These are phyloP conservation scores for Prunus salicina DNA, from an alignment of 306 rosid genomes.

Conservation along the genomic window DNA sequence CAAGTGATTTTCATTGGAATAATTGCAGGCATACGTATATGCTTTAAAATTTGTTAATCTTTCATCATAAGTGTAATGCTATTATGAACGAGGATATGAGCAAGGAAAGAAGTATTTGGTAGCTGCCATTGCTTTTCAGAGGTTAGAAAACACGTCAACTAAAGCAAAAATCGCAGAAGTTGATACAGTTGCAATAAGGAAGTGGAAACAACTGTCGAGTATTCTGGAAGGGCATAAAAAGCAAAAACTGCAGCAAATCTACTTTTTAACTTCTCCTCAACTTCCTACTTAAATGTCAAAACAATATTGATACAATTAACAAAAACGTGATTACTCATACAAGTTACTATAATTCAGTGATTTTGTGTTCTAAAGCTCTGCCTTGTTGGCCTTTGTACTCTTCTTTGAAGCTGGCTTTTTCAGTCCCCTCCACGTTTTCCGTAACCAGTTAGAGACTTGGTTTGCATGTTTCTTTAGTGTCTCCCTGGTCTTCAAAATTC, in stretches of 20 bases:
- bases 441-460: constrained; percentile 44
- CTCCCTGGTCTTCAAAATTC: constrained; percentile 42
- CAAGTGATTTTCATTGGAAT: background rate
- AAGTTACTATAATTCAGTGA: constrained; percentile 8
- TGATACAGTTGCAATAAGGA: background rate
- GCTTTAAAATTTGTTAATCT: background rate
- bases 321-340: constrained; percentile 15
- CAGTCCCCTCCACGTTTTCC: constrained; percentile 62
- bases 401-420: constrained; percentile 47
- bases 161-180: background rate
- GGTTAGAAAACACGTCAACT: background rate
- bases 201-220: background rate
- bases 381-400: constrained; percentile 45
- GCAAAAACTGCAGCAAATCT: background rate
- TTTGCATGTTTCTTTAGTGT: constrained; percentile 67
- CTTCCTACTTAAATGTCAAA: constrained; percentile 17
- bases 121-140: no score
- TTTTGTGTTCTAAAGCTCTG: constrained; percentile 56
- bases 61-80: background rate
- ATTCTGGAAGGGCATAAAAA: background rate
- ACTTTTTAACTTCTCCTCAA: background rate
- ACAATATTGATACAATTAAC: constrained; percentile 9
- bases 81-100: no score
- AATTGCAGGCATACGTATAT: no score
- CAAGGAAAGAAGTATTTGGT: no score